Evolutionary conservation across 1,284 basidiomycete genomes (phyloP).

Genomic region (Lentinula novae-zelandiae): DNA sequence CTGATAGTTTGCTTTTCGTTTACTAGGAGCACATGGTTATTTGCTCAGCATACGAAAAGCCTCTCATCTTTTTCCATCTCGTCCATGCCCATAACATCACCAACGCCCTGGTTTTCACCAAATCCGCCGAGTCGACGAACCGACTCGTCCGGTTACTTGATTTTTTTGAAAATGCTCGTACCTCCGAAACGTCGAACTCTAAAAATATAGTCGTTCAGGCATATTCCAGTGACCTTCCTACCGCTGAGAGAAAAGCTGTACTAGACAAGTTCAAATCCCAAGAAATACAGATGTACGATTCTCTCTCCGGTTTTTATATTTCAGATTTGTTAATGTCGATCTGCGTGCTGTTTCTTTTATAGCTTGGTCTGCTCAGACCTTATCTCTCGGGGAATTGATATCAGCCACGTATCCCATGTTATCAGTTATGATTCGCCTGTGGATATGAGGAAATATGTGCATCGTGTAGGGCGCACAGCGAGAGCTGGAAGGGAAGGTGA

Average conservation of each 20-base stretch:
- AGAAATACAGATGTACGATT: constrained; percentile 77
- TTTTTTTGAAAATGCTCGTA: constrained; percentile 70
- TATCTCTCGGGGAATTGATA: constrained; percentile 95
- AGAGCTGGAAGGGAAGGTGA: constrained; percentile 84
- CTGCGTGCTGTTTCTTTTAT: background rate
- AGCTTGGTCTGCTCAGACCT: constrained; percentile 95
- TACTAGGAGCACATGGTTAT: constrained; percentile 87
- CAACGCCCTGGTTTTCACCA: constrained; percentile 91
- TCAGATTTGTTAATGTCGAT: background rate
- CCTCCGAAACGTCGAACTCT: constrained; percentile 11
- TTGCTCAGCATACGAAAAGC: constrained; percentile 79
- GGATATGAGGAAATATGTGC: constrained; percentile 98
- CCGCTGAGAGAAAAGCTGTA: constrained; percentile 72
- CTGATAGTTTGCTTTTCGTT: background rate
- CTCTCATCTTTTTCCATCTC: constrained; percentile 86
- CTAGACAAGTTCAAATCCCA: constrained; percentile 80
- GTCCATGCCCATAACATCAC: constrained; percentile 58
- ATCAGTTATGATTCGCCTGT: constrained; percentile 93
- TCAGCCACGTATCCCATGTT: constrained; percentile 88
- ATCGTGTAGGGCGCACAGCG: constrained; percentile 93
- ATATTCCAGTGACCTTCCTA: constrained; percentile 86
- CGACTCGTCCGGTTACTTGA: constrained; percentile 82
- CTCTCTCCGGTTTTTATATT: too few species aligned
- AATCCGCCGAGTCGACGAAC: constrained; percentile 87
- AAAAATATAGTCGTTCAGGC: constrained; percentile 50